Evolutionary conservation across 352 stramenopile species (phyloP).

Genomic region (Phytophthora hibernalis): DNA sequence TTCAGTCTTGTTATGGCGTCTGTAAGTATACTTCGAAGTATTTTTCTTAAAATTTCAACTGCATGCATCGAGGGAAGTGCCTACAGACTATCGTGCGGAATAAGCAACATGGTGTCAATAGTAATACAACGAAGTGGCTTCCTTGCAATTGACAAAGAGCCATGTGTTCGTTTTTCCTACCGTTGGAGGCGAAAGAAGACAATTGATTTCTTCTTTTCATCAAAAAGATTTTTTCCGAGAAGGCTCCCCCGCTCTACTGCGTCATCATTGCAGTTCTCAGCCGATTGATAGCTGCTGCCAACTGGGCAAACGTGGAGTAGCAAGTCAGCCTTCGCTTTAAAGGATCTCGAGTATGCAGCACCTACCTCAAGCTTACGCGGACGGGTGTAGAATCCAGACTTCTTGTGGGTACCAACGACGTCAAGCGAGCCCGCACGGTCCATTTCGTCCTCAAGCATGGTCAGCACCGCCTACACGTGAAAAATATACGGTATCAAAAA

Average conservation of each 20-base stretch:
- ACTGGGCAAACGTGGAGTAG: conserved; percentile 39
- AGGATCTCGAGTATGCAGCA: neutral
- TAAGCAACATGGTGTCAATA: too few species aligned
- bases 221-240: too few species aligned
- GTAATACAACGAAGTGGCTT: too few species aligned
- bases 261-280: conserved; percentile 77
- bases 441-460: conserved; percentile 72
- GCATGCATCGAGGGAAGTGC: too few species aligned
- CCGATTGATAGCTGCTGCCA: conserved; percentile 90
- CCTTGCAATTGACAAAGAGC: too few species aligned
- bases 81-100: too few species aligned
- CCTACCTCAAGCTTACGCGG: conserved; percentile 85
- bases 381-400: conserved; percentile 78
- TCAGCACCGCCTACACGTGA: conserved; percentile 59
- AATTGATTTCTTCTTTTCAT: too few species aligned
- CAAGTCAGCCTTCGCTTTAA: conserved; percentile 1
- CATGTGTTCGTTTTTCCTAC: too few species aligned
- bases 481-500: neutral
- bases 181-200: too few species aligned
- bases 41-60: too few species aligned
- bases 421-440: conserved; percentile 72
- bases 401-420: conserved; percentile 55
- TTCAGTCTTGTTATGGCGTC: too few species aligned
- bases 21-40: too few species aligned
- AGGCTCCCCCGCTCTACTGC: conserved; percentile 42